These are phyloP conservation scores for Cetradonia linearis DNA, from an alignment of 495 filamentous ascomycete genomes.

Conservation along the genomic window DNA sequence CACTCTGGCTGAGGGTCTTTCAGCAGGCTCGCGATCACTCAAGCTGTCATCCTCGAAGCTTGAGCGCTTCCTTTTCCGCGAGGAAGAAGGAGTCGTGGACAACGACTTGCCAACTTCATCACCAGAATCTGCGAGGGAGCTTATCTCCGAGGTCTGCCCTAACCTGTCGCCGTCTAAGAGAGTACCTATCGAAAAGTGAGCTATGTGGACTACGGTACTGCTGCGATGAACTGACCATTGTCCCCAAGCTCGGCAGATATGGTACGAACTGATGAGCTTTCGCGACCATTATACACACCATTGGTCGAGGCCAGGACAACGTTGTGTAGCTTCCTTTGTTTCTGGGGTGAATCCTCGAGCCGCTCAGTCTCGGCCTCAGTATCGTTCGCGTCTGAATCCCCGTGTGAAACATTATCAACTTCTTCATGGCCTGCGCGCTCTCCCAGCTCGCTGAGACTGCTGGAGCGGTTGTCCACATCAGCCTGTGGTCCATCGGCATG, in stretches of 20 bases:
- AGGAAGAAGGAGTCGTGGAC: conserved; percentile 7
- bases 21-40: conserved; percentile 26
- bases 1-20: background rate
- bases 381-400: conserved; percentile 53
- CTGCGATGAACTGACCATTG: conserved; percentile 5
- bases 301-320: conserved; percentile 45
- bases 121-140: conserved; percentile 21
- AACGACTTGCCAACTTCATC: conserved; percentile 16
- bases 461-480: conserved; percentile 35
- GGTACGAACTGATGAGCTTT: conserved; percentile 27
- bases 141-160: conserved; percentile 18
- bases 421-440: conserved; percentile 56
- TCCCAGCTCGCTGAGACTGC: conserved; percentile 87
- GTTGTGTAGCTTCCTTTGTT: conserved; percentile 48
- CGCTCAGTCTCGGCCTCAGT: conserved; percentile 98
- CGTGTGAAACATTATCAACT: conserved; percentile 40
- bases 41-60: conserved; percentile 34
- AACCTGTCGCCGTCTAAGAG: conserved; percentile 9
- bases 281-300: conserved; percentile 39
- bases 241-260: background rate
- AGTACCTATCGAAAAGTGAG: conserved; percentile 5
- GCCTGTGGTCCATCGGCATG: conserved; percentile 1
- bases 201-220: conserved; percentile 19
- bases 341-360: conserved; percentile 82
- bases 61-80: conserved; percentile 42